phyloP scores from a whole-genome alignment of 306 rosid genomes.

The Dryas octopetala region DNA sequence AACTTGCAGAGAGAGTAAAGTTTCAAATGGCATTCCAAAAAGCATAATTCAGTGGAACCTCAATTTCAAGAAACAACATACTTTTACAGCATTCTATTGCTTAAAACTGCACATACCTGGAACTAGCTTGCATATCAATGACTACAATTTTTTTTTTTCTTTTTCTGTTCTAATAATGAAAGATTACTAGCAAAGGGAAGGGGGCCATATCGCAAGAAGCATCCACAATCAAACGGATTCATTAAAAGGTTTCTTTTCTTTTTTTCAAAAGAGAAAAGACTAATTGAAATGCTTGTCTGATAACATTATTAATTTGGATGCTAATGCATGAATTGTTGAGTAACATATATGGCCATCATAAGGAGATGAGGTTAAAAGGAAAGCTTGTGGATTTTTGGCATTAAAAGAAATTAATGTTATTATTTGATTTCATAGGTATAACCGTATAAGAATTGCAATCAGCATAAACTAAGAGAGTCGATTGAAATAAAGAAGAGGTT shows the following conservation, averaged over 20 bases:
- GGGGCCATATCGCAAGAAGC: background rate
- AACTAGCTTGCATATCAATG: no score
- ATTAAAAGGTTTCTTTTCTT: background rate
- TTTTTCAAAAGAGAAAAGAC: background rate
- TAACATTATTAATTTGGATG: background rate
- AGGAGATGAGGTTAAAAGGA: background rate
- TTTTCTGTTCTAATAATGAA: background rate
- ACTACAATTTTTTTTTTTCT: no score
- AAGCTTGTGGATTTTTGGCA: background rate
- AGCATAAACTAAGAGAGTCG: conserved; percentile 4
- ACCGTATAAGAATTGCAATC: background rate
- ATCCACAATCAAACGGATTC: background rate
- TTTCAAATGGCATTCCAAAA: no score
- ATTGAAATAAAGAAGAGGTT: background rate
- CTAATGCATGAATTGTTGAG: background rate
- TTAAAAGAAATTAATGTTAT: background rate
- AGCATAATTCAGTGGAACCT: no score
- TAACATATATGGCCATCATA: background rate
- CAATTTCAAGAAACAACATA: no score
- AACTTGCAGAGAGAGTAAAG: no score
- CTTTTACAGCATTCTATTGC: no score
- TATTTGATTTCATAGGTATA: background rate
- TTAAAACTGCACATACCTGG: no score
- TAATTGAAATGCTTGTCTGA: background rate
- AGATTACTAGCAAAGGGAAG: background rate